A percentile compares a stretch with the other conserved stretches of the same genome.
phyloP scores from a whole-genome alignment of 2,329 filamentous ascomycete genomes.

The Sclerotinia minor region DNA sequence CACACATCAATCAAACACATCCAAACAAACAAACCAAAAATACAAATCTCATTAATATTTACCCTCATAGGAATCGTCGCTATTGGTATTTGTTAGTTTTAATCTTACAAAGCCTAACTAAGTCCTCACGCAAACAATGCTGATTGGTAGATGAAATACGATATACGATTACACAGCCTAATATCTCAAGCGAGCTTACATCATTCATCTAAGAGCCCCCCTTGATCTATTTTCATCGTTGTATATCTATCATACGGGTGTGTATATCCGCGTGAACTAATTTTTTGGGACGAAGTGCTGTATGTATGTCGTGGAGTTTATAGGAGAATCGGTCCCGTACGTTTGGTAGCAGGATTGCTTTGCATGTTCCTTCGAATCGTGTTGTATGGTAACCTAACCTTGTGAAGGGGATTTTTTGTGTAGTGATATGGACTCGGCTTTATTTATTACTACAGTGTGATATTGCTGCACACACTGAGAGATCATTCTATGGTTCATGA shows the following conservation, averaged over 20 bases:
- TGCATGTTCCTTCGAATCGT: conserved; percentile 8
- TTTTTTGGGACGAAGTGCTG: neutral
- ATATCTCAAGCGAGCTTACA: conserved; percentile 9
- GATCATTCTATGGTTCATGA: neutral
- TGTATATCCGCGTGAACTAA: neutral
- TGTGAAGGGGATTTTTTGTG: neutral
- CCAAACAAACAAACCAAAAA: neutral
- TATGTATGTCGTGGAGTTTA: neutral
- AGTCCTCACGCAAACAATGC: neutral
- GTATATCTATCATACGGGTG: neutral
- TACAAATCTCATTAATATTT: neutral
- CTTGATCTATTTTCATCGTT: conserved; percentile 6
- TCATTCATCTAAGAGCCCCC: neutral
- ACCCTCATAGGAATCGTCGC: neutral
- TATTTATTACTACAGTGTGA: neutral
- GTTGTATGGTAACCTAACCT: neutral
- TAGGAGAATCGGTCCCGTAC: neutral
- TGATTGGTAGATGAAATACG: neutral
- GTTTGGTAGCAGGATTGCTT: neutral
- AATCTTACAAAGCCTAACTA: neutral
- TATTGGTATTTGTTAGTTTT: neutral
- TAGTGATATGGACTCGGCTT: neutral
- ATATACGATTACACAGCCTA: neutral
- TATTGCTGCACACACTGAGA: no score
- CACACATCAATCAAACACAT: neutral